These are phyloP conservation scores for Penicillium cosmopolitanum DNA, from an alignment of 495 filamentous ascomycete genomes.

Conservation along the genomic window DNA sequence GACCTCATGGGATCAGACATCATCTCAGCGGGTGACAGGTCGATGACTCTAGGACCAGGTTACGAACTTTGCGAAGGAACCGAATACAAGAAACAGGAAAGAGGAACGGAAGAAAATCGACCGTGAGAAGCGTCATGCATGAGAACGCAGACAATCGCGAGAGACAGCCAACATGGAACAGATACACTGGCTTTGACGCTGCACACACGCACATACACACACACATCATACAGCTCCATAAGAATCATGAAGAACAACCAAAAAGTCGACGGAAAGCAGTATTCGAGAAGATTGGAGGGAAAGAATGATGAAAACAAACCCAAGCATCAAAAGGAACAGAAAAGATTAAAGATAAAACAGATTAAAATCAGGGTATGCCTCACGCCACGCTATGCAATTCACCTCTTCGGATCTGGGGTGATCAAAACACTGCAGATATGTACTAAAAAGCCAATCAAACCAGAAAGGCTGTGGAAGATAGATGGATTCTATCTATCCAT, in stretches of 20 bases:
- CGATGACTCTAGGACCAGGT: neutral
- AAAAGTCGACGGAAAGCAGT: too few relatives aligned
- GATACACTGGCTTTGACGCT: neutral
- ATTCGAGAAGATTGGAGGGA: neutral
- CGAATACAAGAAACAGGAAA: slow-evolving; percentile 13
- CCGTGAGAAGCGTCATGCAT: slow-evolving; percentile 1
- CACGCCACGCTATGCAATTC: slow-evolving; percentile 57
- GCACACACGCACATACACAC: slow-evolving; percentile 4
- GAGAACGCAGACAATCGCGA: slow-evolving; percentile 1
- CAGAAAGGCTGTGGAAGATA: slow-evolving; percentile 4
- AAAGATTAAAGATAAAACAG: slow-evolving; percentile 16
- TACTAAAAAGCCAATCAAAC: slow-evolving; percentile 38
- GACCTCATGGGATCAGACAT: too few relatives aligned
- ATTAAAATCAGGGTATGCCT: slow-evolving; percentile 49
- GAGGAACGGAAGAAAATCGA: neutral
- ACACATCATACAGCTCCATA: slow-evolving; percentile 36
- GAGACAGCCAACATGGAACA: neutral
- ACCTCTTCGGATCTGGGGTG: slow-evolving; percentile 25
- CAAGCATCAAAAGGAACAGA: neutral
- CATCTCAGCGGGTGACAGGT: too few relatives aligned
- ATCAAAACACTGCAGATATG: slow-evolving; percentile 46
- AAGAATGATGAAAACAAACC: neutral
- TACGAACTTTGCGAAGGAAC: neutral
- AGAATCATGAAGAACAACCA: too few relatives aligned
- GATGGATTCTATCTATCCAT: neutral